Evolutionary conservation across 768 basidiomycete genomes (phyloP).

Genomic region (Mycena leptocephala): DNA sequence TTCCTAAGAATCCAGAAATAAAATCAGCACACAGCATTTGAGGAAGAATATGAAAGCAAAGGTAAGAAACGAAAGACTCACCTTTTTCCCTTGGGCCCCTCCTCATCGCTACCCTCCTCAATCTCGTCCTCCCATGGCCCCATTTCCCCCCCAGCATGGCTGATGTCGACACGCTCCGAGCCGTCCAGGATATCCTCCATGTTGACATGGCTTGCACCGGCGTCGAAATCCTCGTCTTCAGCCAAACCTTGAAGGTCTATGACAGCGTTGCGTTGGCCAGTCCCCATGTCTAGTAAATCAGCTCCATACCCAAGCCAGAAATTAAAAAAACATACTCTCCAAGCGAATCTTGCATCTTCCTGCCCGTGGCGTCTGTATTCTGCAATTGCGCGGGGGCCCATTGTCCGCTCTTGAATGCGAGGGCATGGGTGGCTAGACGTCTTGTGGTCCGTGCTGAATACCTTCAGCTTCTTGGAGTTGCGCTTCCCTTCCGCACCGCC

Average conservation of each 20-base stretch:
- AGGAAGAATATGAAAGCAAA: too few species aligned
- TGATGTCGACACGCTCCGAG: conserved; percentile 4
- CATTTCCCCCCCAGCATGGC: conserved; percentile 10
- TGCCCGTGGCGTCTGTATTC: not conserved
- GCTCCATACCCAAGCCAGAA: not conserved
- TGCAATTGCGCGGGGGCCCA: not conserved
- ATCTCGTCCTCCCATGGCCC: not conserved
- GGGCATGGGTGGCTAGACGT: not conserved
- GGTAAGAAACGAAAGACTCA: not conserved
- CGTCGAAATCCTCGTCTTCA: not conserved
- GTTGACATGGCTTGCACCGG: not conserved
- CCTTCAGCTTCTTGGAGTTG: not conserved
- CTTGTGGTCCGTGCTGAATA: not conserved
- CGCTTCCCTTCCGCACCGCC: not conserved
- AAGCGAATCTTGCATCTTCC: not conserved
- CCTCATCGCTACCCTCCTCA: not conserved
- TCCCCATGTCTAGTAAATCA: not conserved
- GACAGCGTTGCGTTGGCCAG: not conserved
- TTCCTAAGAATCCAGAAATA: not conserved
- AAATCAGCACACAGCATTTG: not conserved
- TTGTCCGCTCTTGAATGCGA: not conserved
- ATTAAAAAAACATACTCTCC: not conserved
- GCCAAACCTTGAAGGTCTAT: not conserved
- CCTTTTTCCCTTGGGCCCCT: not conserved
- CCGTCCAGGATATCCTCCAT: not conserved